These are phyloP conservation scores for Leptoxyphium fumago DNA, from an alignment of 2,329 filamentous ascomycete species.

Conservation along the genomic window DNA sequence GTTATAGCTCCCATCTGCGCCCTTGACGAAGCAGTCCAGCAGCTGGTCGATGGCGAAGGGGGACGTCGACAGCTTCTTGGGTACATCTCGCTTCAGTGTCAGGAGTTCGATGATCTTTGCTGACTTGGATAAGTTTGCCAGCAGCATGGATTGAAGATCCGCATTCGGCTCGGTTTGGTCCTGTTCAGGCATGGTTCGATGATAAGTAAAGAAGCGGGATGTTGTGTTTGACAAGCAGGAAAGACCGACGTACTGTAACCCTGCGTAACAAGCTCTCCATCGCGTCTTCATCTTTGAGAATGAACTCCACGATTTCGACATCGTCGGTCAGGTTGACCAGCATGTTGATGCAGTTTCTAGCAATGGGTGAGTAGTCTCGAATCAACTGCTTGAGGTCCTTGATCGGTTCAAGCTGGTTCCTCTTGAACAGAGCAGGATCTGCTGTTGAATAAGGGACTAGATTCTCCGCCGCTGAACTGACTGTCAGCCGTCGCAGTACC, in stretches of 20 bases:
- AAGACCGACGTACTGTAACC: constrained; percentile 55
- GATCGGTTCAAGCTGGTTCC: constrained; percentile 59
- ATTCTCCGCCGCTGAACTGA: constrained; percentile 56
- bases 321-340: constrained; percentile 78
- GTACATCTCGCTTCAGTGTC: constrained; percentile 50
- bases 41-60: constrained; percentile 73
- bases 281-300: constrained; percentile 70
- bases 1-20: constrained; percentile 69
- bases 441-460: constrained; percentile 69
- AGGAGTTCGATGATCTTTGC: constrained; percentile 57
- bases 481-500: constrained; percentile 1
- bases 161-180: constrained; percentile 63
- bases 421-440: constrained; percentile 72
- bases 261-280: constrained; percentile 57
- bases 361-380: constrained; percentile 77
- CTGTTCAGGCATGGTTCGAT: constrained; percentile 26
- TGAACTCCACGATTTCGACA: constrained; percentile 52
- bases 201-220: constrained; percentile 7
- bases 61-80: constrained; percentile 57
- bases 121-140: constrained; percentile 81
- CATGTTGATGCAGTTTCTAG: constrained; percentile 83
- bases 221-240: neutral
- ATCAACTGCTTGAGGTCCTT: constrained; percentile 78
- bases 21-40: constrained; percentile 91
- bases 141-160: constrained; percentile 75